Evolutionary conservation across 441 rosid genomes (phyloP).

Genomic region (Erysimum cheiri): DNA sequence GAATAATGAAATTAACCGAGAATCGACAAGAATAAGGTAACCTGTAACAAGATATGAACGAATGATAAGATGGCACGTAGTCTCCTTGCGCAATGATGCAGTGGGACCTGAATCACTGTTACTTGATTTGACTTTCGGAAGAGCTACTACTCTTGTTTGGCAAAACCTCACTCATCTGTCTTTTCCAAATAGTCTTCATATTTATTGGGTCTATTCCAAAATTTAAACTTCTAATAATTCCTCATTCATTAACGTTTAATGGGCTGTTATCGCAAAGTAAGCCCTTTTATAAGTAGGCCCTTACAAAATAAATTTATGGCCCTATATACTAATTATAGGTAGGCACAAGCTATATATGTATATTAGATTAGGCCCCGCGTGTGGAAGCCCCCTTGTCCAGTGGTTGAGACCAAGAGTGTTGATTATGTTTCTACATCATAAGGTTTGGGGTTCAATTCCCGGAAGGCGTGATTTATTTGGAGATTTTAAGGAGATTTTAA

Average conservation of each 20-base stretch:
- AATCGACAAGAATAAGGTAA: neutral
- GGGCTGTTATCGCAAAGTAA: constrained; percentile 23
- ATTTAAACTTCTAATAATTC: neutral
- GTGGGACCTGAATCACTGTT: constrained; percentile 19
- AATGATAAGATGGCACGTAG: constrained; percentile 29
- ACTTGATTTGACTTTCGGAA: constrained; percentile 15
- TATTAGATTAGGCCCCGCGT: too few relatives aligned
- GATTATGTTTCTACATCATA: too few relatives aligned
- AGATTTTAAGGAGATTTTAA: too few relatives aligned
- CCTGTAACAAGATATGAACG: constrained; percentile 19
- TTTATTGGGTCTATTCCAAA: neutral
- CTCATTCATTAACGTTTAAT: neutral
- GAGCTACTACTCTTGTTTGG: neutral
- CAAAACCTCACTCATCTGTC: constrained; percentile 12
- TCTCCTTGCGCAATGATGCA: neutral
- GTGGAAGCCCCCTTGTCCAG: too few relatives aligned
- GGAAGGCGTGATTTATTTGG: too few relatives aligned
- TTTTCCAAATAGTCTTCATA: constrained; percentile 14
- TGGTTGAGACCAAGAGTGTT: too few relatives aligned
- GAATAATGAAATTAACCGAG: neutral
- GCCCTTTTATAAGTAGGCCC: constrained; percentile 11
- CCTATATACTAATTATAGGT: neutral
- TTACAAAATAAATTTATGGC: neutral
- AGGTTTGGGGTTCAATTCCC: too few relatives aligned
- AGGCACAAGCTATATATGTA: neutral